These are phyloP conservation scores for Cardamine chenopodiifolia DNA, from an alignment of 345 rosid genomes.

Conservation along the genomic window DNA sequence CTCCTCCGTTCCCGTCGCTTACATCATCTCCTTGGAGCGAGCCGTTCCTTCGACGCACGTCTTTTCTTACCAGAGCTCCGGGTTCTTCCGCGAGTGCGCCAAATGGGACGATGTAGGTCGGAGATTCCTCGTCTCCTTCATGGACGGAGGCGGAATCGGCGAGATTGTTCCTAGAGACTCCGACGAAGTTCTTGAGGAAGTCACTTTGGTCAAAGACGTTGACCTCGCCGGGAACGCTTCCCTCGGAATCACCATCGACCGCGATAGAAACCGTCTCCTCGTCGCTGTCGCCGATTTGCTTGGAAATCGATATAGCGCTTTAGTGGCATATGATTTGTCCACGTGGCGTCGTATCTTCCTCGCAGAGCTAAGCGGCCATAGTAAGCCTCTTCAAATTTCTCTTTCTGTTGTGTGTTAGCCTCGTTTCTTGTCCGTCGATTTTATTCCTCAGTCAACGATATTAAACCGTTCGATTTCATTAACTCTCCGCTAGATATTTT, in stretches of 20 bases:
- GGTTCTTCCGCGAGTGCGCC: conserved; percentile 79
- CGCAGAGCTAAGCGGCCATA: conserved; percentile 56
- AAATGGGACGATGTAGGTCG: conserved; percentile 78
- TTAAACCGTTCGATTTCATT: not conserved
- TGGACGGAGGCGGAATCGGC: conserved; percentile 76
- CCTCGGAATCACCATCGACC: conserved; percentile 67
- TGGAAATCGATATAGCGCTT: conserved; percentile 57
- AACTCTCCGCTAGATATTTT: too few relatives aligned
- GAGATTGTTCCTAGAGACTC: conserved; percentile 57
- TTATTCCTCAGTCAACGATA: too few relatives aligned
- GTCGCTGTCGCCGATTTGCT: conserved; percentile 68
- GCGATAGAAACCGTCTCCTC: conserved; percentile 68
- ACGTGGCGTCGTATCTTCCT: conserved; percentile 80
- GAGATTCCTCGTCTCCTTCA: conserved; percentile 77
- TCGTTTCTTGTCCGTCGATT: not conserved
- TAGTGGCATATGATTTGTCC: conserved; percentile 88
- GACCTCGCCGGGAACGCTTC: conserved; percentile 76
- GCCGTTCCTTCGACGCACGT: conserved; percentile 62
- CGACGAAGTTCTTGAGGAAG: conserved; percentile 53
- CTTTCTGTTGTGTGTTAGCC: not conserved
- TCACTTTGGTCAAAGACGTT: conserved; percentile 59
- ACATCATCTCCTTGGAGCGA: conserved; percentile 60
- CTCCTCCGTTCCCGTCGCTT: conserved; percentile 75
- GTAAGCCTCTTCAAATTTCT: conserved; percentile 45
- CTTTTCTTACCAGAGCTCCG: conserved; percentile 70